A percentile compares a stretch with the other conserved stretches of the same genome.
Conservation (phyloP, 495 filamentous ascomycete species). For the Patellaria atrata region DNA sequence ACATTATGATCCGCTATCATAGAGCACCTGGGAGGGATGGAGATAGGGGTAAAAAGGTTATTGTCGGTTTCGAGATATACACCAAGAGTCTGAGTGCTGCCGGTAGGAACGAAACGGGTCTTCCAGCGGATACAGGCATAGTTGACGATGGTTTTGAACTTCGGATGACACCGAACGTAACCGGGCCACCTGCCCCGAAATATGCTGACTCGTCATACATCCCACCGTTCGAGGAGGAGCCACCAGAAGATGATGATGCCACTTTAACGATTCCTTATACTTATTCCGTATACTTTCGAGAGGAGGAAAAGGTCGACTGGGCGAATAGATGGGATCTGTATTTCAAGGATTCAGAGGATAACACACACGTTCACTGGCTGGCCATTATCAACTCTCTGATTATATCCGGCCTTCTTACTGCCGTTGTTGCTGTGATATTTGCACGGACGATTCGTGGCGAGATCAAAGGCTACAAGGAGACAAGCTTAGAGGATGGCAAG, state of each 20-base stretch:
- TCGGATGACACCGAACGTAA: constrained; percentile 47
- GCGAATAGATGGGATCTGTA: constrained; percentile 81
- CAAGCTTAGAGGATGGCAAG: constrained; percentile 53
- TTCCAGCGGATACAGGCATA: constrained; percentile 50
- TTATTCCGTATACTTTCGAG: constrained; percentile 85
- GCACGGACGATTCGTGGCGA: constrained; percentile 70
- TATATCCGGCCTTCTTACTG: constrained; percentile 68
- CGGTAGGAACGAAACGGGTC: constrained; percentile 45
- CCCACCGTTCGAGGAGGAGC: constrained; percentile 33
- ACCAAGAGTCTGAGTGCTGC: constrained; percentile 63
- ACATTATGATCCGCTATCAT: constrained; percentile 74
- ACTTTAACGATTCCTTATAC: constrained; percentile 73
- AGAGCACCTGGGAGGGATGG: constrained; percentile 54
- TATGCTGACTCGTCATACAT: constrained; percentile 48
- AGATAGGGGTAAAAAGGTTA: constrained; percentile 58
- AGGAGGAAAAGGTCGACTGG: constrained; percentile 76
- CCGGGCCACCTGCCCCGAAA: constrained; percentile 35
- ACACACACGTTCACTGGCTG: constrained; percentile 77
- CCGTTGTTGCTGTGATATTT: constrained; percentile 75
- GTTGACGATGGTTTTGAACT: constrained; percentile 52
- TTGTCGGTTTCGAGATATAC: constrained; percentile 89
- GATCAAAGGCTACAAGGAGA: constrained; percentile 58
- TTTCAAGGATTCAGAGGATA: constrained; percentile 81
- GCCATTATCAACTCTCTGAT: constrained; percentile 84
- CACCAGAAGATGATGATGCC: constrained; percentile 51